Conservation (phyloP, 2,329 filamentous ascomycete species). For the Monilinia fructigena region DNA sequence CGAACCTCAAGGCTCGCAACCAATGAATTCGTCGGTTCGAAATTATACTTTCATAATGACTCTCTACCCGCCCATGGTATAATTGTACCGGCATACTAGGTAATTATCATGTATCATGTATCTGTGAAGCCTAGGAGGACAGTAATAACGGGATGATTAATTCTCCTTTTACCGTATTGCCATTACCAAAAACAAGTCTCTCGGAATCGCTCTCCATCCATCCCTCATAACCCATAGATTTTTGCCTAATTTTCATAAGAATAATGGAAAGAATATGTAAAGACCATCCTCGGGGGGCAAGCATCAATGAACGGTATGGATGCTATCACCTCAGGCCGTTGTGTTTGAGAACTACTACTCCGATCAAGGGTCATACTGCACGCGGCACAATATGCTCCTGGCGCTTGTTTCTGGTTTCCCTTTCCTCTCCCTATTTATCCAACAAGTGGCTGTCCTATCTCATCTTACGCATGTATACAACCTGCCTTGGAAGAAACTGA, state of each 20-base stretch:
- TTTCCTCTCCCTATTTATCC: not conserved
- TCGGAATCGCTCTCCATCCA: not conserved
- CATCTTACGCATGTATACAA: constrained; percentile 5
- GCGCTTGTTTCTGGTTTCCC: constrained; percentile 22
- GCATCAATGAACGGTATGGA: no score
- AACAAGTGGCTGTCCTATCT: constrained; percentile 1
- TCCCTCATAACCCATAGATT: not conserved
- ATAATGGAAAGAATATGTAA: not conserved
- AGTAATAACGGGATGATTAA: not conserved
- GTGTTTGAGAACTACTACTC: constrained; percentile 12
- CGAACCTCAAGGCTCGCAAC: not conserved
- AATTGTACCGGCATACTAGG: no score
- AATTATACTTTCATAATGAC: constrained; percentile 2
- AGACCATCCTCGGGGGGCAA: no score
- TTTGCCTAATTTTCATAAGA: not conserved
- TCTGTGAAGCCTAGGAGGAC: not conserved
- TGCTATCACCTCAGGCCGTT: constrained; percentile 5
- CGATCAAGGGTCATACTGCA: constrained; percentile 12
- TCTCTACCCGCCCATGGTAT: constrained; percentile 5
- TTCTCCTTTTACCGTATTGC: not conserved
- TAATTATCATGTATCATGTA: not conserved
- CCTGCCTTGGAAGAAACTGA: not conserved
- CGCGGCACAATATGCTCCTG: constrained; percentile 19
- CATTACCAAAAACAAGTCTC: no score
- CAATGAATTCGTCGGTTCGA: not conserved